Evolutionary conservation across 768 basidiomycete species (phyloP).

Genomic region (Lentinula lateritia): DNA sequence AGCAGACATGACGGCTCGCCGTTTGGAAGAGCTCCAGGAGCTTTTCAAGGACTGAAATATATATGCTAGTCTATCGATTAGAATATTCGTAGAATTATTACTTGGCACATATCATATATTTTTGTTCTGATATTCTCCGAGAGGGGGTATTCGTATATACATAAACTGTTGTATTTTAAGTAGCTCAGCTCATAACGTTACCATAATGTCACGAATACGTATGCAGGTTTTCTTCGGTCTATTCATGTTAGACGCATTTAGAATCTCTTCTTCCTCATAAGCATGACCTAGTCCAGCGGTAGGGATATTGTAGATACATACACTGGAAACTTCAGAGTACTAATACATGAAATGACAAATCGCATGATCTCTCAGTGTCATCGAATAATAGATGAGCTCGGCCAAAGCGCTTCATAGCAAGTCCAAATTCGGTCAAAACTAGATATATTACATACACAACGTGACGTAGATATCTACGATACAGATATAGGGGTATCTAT

Average conservation of each 20-base stretch:
- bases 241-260: too few relatives aligned
- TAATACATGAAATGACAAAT: neutral
- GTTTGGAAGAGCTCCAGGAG: slow-evolving; percentile 82
- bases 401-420: too few relatives aligned
- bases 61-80: neutral
- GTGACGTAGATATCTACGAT: neutral
- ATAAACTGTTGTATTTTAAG: neutral
- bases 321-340: too few relatives aligned
- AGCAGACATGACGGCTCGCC: slow-evolving; percentile 78
- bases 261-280: too few relatives aligned
- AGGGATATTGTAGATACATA: too few relatives aligned
- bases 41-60: slow-evolving; percentile 45
- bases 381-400: too few relatives aligned
- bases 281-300: too few relatives aligned
- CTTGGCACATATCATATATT: neutral
- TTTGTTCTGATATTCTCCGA: neutral
- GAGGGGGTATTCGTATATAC: neutral
- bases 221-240: too few relatives aligned
- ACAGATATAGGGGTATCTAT: neutral
- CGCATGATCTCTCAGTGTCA: neutral
- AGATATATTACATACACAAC: neutral
- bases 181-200: neutral
- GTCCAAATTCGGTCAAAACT: too few relatives aligned
- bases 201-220: neutral
- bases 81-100: slow-evolving; percentile 1